These are phyloP conservation scores for Aspergillus leporis DNA, from an alignment of 495 filamentous ascomycete species.

Conservation along the genomic window DNA sequence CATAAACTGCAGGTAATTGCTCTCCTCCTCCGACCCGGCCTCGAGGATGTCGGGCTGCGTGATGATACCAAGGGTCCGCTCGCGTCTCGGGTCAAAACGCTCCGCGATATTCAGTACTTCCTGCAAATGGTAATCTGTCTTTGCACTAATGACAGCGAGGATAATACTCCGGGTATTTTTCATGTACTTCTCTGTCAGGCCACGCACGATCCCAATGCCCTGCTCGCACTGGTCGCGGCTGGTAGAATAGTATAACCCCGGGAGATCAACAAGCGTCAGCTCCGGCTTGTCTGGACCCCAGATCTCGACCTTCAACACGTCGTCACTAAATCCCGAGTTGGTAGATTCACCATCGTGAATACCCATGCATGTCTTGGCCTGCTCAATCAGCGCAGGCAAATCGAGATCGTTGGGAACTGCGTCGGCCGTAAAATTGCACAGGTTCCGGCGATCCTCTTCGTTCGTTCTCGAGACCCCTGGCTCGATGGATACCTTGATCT, in stretches of 20 bases:
- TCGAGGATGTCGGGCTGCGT: conserved; percentile 48
- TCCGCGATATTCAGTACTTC: conserved; percentile 43
- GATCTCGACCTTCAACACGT: conserved; percentile 66
- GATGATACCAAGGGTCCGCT: conserved; percentile 55
- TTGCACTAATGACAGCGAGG: conserved; percentile 60
- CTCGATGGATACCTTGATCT: conserved; percentile 46
- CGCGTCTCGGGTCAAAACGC: conserved; percentile 39
- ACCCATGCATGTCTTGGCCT: conserved; percentile 53
- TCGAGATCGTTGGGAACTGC: conserved; percentile 27
- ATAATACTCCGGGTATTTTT: conserved; percentile 57
- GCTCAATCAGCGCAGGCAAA: conserved; percentile 42
- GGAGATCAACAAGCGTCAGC: conserved; percentile 68
- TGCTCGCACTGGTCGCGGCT: conserved; percentile 32
- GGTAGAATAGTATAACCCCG: conserved; percentile 55
- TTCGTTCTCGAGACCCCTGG: conserved; percentile 28
- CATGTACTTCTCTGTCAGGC: conserved; percentile 61
- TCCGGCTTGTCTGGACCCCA: conserved; percentile 58
- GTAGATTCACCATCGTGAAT: conserved; percentile 21
- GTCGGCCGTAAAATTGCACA: conserved; percentile 14
- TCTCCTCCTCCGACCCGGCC: conserved; percentile 40
- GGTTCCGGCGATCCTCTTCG: conserved; percentile 14
- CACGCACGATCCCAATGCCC: conserved; percentile 46
- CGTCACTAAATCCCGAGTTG: conserved; percentile 52
- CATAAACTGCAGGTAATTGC: conserved; percentile 52
- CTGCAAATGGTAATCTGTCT: conserved; percentile 52